Percentiles rank a stretch among this genome's conserved stretches.
phyloP scores from a whole-genome alignment of 169 alveolate genomes.

The Babesia ovata region DNA sequence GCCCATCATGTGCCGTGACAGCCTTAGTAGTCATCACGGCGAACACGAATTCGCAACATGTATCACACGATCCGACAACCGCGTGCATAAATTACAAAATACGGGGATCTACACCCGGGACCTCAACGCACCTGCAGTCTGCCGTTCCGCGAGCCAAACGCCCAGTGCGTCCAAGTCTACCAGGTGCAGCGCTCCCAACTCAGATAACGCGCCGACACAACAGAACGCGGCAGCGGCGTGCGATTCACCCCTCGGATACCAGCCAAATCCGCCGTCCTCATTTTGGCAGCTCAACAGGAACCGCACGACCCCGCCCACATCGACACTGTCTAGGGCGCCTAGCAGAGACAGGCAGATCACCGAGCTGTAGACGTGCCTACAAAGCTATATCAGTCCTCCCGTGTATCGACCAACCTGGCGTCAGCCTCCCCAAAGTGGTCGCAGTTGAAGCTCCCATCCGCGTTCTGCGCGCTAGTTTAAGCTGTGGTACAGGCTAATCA shows the following conservation, averaged over 20 bases:
- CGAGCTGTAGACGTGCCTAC: conserved; percentile 89
- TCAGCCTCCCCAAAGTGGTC: conserved; percentile 94
- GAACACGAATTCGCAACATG: too few relatives aligned
- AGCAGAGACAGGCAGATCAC: conserved; percentile 86
- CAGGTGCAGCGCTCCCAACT: conserved; percentile 57
- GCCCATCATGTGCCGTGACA: too few relatives aligned
- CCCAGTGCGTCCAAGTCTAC: conserved; percentile 64
- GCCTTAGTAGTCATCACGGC: too few relatives aligned
- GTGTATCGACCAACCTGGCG: conserved; percentile 73
- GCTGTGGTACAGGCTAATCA: too few relatives aligned
- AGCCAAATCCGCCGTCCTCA: conserved; percentile 94
- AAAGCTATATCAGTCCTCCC: too few relatives aligned
- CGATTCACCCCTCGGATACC: conserved; percentile 92
- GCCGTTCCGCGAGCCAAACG: conserved; percentile 90
- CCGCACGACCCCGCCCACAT: conserved; percentile 82
- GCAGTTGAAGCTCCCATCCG: conserved; percentile 93
- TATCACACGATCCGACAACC: too few relatives aligned
- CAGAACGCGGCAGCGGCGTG: conserved; percentile 97
- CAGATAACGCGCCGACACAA: conserved; percentile 82
- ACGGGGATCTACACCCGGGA: background rate
- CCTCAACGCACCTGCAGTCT: conserved; percentile 77
- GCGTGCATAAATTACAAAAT: too few relatives aligned
- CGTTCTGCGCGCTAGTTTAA: conserved; percentile 67
- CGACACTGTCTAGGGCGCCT: conserved; percentile 78
- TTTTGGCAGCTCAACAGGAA: conserved; percentile 89